Evolutionary conservation across 1,284 basidiomycete genomes (phyloP), one percentile per base, ranked within the genome.

Genomic region (Violaceomyces palustris): DNA sequence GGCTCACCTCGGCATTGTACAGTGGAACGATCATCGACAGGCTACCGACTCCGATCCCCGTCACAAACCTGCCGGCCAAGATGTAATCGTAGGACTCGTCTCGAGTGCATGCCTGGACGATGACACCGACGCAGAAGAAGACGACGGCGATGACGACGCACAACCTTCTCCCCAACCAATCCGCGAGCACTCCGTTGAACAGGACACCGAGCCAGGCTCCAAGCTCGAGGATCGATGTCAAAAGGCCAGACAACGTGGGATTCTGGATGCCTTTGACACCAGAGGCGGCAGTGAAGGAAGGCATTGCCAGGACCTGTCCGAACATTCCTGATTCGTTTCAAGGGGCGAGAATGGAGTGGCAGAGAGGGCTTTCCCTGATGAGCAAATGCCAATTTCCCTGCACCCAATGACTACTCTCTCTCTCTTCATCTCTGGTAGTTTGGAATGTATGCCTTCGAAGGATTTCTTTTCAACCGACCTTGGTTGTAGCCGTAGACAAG

Each of bases 1-100:
- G 80, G 51, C 82, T 83, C 33, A 88, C 86, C 74, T 88, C 86
- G 1, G 85, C 83, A 78, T 88, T 87, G 73, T 88, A 88, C 6
- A 88, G 45, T 0, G 60, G 60, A 0, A 82, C 82, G 12, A 87
- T 77, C 82, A 85, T 87, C 60, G 84, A 85, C 24, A 88, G 74
- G 7, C 83, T 83, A 8, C 86, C 86, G 6, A 88, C 83, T 6
- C 87, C 86, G n/a, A 88, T 59, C 5, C 86, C 86, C 4, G 85
- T 85, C 1, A 88, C 75, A 0, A 82, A 80, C 24, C 86, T 79
- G 26, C 87, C 86, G 10, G 83, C 69, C 38, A 83, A 80, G 22
- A 88, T 74, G 46, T 82, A 78, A 25, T 64, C 60, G 14, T 86
- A 73, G 1, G 76, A 78, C 39, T 76, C 77, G 0, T 84, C 83